Percentiles rank a stretch among this genome's conserved stretches.
Evolutionary conservation across 345 rosid species (phyloP).

Genomic region (Lenwebbia sp.): DNA sequence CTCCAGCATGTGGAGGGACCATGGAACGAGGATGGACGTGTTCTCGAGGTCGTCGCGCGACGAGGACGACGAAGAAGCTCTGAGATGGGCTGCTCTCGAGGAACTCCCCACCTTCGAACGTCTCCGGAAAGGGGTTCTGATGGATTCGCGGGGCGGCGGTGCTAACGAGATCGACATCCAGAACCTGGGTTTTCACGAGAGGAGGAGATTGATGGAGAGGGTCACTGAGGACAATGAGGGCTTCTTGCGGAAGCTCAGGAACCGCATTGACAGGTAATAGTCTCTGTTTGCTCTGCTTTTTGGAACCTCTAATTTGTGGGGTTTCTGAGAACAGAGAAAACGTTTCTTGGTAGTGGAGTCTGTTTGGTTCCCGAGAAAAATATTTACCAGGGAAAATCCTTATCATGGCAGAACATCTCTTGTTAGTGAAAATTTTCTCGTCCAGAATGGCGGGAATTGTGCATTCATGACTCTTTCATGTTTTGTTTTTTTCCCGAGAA

Average conservation of each 20-base stretch:
- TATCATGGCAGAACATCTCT: neutral
- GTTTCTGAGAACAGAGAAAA: neutral
- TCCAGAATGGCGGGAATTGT: neutral
- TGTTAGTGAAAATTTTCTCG: neutral
- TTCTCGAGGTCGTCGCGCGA: conserved; percentile 28
- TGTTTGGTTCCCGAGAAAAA: neutral
- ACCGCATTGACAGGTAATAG: conserved; percentile 7
- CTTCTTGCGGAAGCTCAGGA: conserved; percentile 16
- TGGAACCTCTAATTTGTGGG: neutral
- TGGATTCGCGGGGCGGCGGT: neutral
- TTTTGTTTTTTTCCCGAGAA: neutral
- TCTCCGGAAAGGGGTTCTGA: conserved; percentile 30
- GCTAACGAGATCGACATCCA: conserved; percentile 22
- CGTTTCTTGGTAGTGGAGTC: neutral
- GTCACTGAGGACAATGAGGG: conserved; percentile 30
- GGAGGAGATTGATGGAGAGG: conserved; percentile 17
- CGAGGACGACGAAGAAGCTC: conserved; percentile 46
- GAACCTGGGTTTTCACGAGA: conserved; percentile 26
- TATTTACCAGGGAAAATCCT: neutral
- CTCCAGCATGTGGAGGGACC: conserved; percentile 11
- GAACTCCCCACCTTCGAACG: conserved; percentile 38
- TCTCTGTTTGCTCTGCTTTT: neutral
- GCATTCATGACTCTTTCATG: neutral
- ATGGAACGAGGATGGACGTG: neutral
- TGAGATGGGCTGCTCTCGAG: conserved; percentile 54